Evolutionary conservation across 192 early-diverging fungal species (phyloP).

Genomic region (Bifiguratus adelaidae): DNA sequence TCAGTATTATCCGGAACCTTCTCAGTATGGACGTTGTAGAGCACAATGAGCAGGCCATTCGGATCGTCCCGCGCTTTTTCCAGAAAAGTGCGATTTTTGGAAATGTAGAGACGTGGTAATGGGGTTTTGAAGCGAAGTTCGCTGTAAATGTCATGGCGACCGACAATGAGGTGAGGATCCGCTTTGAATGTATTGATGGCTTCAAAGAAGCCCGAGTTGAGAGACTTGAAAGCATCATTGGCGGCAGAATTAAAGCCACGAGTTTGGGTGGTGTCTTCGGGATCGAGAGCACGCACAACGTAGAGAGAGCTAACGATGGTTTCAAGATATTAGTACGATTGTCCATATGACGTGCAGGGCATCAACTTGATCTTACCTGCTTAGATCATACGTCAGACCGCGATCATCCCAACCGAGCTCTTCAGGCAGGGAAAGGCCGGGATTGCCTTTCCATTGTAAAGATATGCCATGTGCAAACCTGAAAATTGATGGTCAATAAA

Average conservation of each 20-base stretch:
- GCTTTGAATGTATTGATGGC: not conserved
- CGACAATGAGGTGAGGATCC: not conserved
- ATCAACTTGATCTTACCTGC: too few species aligned
- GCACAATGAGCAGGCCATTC: not conserved
- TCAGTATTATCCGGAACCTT: not conserved
- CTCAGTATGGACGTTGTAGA: constrained; percentile 1
- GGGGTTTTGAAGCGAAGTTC: not conserved
- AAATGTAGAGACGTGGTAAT: constrained; percentile 20
- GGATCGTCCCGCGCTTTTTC: constrained; percentile 6
- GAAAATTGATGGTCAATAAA: too few species aligned
- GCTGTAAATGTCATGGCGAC: not conserved
- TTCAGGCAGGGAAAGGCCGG: too few species aligned
- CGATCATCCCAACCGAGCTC: too few species aligned
- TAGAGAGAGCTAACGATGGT: constrained; percentile 6
- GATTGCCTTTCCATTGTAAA: too few species aligned
- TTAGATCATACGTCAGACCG: too few species aligned
- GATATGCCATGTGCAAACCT: too few species aligned
- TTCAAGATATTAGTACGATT: too few species aligned
- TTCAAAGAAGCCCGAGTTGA: constrained; percentile 7
- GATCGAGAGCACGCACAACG: constrained; percentile 6
- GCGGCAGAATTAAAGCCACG: not conserved
- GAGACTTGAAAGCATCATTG: not conserved
- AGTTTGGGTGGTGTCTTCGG: not conserved
- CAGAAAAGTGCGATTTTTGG: constrained; percentile 22
- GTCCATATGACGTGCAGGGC: too few species aligned